phyloP scores from a whole-genome alignment of 2,329 filamentous ascomycete genomes.

The Calonectria crousiana region DNA sequence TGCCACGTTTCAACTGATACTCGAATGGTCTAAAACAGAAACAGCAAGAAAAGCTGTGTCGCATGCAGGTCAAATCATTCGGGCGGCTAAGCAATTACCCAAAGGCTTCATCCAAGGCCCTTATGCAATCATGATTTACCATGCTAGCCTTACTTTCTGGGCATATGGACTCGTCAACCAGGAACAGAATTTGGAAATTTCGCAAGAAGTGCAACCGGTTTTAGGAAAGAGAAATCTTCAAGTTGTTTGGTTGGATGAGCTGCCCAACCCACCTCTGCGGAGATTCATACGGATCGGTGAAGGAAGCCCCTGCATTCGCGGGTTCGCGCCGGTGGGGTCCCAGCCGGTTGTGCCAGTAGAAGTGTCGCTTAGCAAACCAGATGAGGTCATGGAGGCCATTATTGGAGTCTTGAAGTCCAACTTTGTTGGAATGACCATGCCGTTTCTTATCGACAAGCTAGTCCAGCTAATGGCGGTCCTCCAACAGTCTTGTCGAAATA shows the following conservation, averaged over 20 bases:
- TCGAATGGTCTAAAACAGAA: constrained; percentile 52
- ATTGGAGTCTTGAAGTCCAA: neutral
- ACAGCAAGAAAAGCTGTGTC: constrained; percentile 48
- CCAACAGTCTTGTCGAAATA: neutral
- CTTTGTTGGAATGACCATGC: neutral
- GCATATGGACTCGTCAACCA: constrained; percentile 34
- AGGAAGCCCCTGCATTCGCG: neutral
- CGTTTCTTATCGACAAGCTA: neutral
- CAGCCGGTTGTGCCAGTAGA: neutral
- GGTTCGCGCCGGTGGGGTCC: neutral
- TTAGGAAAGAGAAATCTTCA: neutral
- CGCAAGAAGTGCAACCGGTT: neutral
- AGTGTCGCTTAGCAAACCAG: neutral
- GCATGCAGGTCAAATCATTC: constrained; percentile 46
- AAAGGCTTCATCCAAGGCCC: constrained; percentile 37
- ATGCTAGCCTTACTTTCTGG: constrained; percentile 46
- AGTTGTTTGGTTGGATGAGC: neutral
- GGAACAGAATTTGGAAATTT: neutral
- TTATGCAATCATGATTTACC: constrained; percentile 44
- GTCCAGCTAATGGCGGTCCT: neutral
- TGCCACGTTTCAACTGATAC: constrained; percentile 47
- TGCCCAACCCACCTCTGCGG: neutral
- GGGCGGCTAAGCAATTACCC: constrained; percentile 30
- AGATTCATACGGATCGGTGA: neutral
- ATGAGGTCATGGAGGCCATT: neutral